Base-by-base conservation (phyloP, 768 basidiomycete genomes). In the Boletus sp. region DNA sequence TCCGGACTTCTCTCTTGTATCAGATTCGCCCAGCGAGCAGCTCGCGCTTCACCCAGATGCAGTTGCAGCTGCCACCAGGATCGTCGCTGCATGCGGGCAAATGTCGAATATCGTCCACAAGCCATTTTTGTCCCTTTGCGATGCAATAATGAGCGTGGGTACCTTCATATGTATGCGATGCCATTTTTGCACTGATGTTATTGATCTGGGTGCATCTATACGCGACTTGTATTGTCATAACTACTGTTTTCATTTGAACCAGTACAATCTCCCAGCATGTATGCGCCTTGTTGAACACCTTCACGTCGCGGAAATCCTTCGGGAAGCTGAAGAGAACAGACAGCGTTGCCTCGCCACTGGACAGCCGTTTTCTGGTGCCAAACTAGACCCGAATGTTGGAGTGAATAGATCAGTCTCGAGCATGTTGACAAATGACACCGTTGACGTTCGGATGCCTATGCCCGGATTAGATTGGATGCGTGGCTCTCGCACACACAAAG, bases 241-340 rank as follows among this genome's bases (percentile, higher is more conserved):
- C 6, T 17, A 24, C 17, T 17, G 30, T 50, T 14, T 47, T 32
- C 28, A 4, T 40, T 20, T 7, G 15, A 15, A 39, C 33, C 52
- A 90, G 86, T 90, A 89, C 63, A 86, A 89, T 64, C 75, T 91
- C 17, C 87, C 90, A 0, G 83, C 87, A 5, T 90, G 87, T 65
- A 75, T 92, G 70, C 83, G 89, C 18, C 77, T 91, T 33, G 68
- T 91, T 15, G 89, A 91, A 67, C 84, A 86, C 4, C 80, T 87
- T 1, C 85, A 90, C 64, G 78, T 83, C 29, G 80, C 81, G 7
- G 90, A 92, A 66, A 81, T 90, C 14, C 75, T 92, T 1, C 80
- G 85, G 10, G 85, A 83, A 54, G 83, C 84, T 14, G 87, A 86
- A 2, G 75, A 80, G 0, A 57, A 67, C 30, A 60, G 54, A 9